phyloP scores from a whole-genome alignment of 2,329 filamentous ascomycete species.

The Blastomyces parvus region DNA sequence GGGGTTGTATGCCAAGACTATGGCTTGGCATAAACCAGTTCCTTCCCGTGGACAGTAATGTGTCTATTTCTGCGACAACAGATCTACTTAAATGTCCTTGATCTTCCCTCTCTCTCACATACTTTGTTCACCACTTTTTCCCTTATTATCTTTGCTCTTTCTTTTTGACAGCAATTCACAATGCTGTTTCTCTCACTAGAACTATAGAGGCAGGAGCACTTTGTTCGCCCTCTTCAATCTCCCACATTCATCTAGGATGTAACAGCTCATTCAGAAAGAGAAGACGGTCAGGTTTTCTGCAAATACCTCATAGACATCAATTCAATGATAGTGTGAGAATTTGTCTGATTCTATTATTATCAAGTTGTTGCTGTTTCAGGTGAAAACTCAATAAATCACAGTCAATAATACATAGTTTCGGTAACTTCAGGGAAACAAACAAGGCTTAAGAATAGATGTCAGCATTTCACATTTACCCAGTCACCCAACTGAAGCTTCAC shows the following conservation, averaged over 20 bases:
- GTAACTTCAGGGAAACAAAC: background rate
- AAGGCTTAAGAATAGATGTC: slow-evolving; percentile 1
- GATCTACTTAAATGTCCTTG: too few relatives aligned
- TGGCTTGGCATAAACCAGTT: too few relatives aligned
- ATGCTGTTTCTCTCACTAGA: too few relatives aligned
- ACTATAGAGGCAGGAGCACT: background rate
- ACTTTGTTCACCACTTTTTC: too few relatives aligned
- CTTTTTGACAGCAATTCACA: too few relatives aligned
- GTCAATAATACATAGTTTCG: background rate
- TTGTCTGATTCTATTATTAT: background rate
- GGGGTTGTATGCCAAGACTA: background rate
- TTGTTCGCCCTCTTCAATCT: background rate
- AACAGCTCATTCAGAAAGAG: background rate
- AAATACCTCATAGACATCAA: background rate
- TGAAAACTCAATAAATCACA: background rate
- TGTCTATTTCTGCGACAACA: too few relatives aligned
- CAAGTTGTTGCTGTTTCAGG: background rate
- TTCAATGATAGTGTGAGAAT: background rate
- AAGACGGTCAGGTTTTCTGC: background rate
- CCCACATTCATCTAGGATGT: background rate
- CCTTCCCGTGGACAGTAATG: too few relatives aligned
- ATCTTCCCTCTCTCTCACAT: too few relatives aligned
- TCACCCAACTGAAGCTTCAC: background rate
- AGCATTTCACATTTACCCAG: background rate
- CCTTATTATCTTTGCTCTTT: too few relatives aligned